These are phyloP conservation scores for Leucocoprinus leucothites DNA, from an alignment of 768 basidiomycete genomes.

Conservation along the genomic window DNA sequence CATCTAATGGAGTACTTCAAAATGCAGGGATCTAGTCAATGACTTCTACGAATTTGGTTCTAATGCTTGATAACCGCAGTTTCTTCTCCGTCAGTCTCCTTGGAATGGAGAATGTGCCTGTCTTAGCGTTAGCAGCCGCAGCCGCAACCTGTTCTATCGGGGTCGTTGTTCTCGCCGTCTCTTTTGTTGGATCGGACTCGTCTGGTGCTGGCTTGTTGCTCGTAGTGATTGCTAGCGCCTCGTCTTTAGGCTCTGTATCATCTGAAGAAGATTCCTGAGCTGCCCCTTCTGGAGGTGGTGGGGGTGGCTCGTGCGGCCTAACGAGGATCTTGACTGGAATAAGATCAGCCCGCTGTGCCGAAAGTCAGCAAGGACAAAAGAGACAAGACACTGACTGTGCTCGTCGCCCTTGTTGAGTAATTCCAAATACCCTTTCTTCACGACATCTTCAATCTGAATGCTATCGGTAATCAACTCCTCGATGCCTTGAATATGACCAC, in stretches of 20 bases:
- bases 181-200: neutral
- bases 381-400: constrained; percentile 31
- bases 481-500: constrained; percentile 34
- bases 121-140: no score
- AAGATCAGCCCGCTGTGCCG: neutral
- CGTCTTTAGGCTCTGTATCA: neutral
- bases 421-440: constrained; percentile 39
- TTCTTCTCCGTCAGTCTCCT: neutral
- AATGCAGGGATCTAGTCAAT: neutral
- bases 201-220: no score
- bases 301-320: constrained; percentile 16
- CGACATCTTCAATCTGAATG: constrained; percentile 39
- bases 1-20: no score
- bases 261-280: neutral
- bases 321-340: constrained; percentile 36
- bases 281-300: neutral
- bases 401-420: constrained; percentile 36
- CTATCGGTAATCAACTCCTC: constrained; percentile 40
- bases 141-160: no score
- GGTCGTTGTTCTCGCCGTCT: neutral
- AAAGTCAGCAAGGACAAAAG: no score
- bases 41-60: neutral
- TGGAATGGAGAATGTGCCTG: no score
- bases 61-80: neutral
- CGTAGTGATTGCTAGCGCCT: neutral